phyloP scores from a whole-genome alignment of 2,329 filamentous ascomycete species.

The Curvularia sp. region DNA sequence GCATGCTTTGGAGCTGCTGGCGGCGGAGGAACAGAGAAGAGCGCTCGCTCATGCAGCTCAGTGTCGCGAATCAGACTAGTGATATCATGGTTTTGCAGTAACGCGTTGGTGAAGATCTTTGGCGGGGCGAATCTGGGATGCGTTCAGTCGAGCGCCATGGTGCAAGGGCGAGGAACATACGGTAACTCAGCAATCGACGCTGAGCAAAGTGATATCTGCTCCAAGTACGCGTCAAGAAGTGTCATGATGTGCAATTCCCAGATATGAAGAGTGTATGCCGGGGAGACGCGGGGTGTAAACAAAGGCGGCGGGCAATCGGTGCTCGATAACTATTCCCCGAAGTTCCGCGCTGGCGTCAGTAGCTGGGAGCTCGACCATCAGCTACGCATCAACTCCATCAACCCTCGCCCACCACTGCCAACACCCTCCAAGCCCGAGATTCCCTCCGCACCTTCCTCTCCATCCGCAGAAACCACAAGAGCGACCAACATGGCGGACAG shows the following conservation, averaged over 20 bases:
- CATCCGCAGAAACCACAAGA: constrained; percentile 16
- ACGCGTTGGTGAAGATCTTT: constrained; percentile 94
- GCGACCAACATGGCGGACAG: constrained; percentile 55
- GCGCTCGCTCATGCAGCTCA: constrained; percentile 88
- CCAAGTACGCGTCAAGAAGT: constrained; percentile 57
- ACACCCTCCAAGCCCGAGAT: constrained; percentile 10
- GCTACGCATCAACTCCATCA: constrained; percentile 28
- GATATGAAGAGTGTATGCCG: not conserved
- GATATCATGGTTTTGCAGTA: constrained; percentile 88
- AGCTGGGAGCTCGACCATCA: constrained; percentile 28
- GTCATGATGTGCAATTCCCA: constrained; percentile 40
- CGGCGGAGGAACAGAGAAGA: constrained; percentile 88
- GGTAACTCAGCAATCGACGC: constrained; percentile 57
- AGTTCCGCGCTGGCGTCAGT: constrained; percentile 24
- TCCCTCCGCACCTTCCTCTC: constrained; percentile 27
- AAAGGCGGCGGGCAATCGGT: constrained; percentile 18
- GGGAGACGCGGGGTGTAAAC: constrained; percentile 27
- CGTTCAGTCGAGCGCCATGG: constrained; percentile 22
- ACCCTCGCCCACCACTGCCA: constrained; percentile 19
- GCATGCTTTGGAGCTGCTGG: constrained; percentile 56
- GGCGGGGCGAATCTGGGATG: constrained; percentile 77
- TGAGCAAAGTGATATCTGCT: constrained; percentile 59
- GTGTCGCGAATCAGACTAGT: constrained; percentile 94
- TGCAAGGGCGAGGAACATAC: constrained; percentile 34
- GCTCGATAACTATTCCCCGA: constrained; percentile 26